Evolutionary conservation across 345 rosid genomes (phyloP), one percentile per base, ranked within the genome.

Genomic region (Luvunga scandens): DNA sequence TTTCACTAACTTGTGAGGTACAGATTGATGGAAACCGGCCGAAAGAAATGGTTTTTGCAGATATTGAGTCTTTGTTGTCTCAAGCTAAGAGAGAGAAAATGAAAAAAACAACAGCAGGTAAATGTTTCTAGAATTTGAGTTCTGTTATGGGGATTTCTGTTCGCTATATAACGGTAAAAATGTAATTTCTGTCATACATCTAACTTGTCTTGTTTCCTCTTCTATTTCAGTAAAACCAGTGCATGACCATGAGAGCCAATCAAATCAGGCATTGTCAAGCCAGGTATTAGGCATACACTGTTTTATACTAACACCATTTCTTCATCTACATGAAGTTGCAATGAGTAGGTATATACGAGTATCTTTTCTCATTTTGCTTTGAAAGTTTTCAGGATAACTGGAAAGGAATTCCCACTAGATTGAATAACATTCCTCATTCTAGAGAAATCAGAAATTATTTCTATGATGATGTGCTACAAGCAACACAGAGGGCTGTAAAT

Each of bases 361-460:
- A 68, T 79, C 24, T 62, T 76, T 70, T 82, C 85, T 82, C 77
- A 68, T 78, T 77, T 85, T 70, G 78, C 76, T 67, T 75, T 12
- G n/a, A 22, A 60, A 24, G 19, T 74, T 82, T 78, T 88, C 89
- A 92, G 98, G 94, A 84, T 56, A 90, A 85, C 31, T 95, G 98
- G 99, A 87, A 91, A 82, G 99, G 99, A 81, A 92, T 95, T 82
- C 98, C 99, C 7, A 95, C 97, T 28, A 88, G 93, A 78, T 80
- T 95, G 89, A 95, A 95, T 82, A 95, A 95, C 76, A 86, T 93
- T 83, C 98, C 99, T 82, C 99, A 95, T 85, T 95, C 99, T 10
- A 89, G 94, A 78, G 98, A 95, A 82, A 93, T 95, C 78, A 87
- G 98, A 82, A 83, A 83, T 60, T 95, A 95, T 87, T 95, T 95